Conservation (phyloP, 345 rosid species). For the Firmiana major region DNA sequence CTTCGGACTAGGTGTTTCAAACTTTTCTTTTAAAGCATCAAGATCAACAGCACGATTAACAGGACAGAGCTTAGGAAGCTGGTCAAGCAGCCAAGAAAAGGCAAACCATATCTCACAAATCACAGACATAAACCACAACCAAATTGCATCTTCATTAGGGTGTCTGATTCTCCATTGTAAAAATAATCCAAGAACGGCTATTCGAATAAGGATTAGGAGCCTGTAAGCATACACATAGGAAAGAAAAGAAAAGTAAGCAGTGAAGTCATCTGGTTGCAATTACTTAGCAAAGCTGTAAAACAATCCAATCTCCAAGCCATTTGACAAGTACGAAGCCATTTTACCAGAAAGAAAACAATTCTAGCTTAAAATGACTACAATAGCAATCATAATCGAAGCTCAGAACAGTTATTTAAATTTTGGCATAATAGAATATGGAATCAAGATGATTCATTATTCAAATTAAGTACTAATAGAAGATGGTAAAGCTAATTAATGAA, state of each 20-base stretch:
- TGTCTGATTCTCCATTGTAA: constrained; percentile 61
- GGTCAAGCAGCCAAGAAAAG: constrained; percentile 84
- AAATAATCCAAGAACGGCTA: constrained; percentile 55
- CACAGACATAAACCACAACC: constrained; percentile 80
- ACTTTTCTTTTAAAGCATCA: constrained; percentile 50
- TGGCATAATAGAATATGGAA: neutral
- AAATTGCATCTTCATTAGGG: constrained; percentile 70
- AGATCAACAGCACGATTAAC: constrained; percentile 56
- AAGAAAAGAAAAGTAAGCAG: neutral
- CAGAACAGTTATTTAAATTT: neutral
- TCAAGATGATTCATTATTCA: neutral
- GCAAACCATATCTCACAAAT: constrained; percentile 86
- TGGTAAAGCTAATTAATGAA: neutral
- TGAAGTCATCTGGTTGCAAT: neutral
- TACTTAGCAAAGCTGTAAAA: neutral
- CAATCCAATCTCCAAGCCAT: neutral
- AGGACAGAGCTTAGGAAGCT: constrained; percentile 78
- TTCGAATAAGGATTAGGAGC: constrained; percentile 48
- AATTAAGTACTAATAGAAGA: neutral
- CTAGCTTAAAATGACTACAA: neutral
- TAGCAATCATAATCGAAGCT: neutral
- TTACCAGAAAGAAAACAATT: neutral
- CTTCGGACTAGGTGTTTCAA: constrained; percentile 44
- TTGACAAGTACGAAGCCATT: no score
- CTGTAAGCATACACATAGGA: constrained; percentile 36